phyloP scores from a whole-genome alignment of 2,329 filamentous ascomycete genomes.

The Nemania abortiva region DNA sequence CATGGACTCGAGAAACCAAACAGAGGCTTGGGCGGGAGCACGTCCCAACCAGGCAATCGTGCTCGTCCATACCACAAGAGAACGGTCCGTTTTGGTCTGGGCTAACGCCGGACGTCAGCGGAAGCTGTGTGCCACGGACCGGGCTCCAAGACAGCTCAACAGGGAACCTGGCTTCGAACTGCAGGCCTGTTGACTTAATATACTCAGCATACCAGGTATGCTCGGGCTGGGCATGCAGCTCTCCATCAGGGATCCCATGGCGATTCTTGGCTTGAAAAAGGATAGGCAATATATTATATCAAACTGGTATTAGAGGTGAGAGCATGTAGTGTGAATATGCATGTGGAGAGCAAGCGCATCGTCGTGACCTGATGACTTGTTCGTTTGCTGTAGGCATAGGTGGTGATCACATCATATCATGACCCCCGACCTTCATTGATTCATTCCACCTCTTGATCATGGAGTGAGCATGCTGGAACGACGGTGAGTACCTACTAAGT shows the following conservation, averaged over 20 bases:
- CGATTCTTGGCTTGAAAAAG: background rate
- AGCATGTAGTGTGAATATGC: no score
- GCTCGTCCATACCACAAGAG: background rate
- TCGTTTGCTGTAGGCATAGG: no score
- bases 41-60: conserved; percentile 26
- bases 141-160: conserved; percentile 16
- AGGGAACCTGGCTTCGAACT: conserved; percentile 9
- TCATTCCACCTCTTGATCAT: no score
- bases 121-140: conserved; percentile 27
- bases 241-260: background rate
- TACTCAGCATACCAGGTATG: background rate
- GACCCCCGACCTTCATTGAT: no score
- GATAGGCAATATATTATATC: no score
- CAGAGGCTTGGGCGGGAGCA: background rate
- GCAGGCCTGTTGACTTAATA: conserved; percentile 10
- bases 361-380: no score
- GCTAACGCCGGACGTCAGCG: conserved; percentile 14
- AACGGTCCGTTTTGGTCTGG: conserved; percentile 13
- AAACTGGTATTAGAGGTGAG: no score
- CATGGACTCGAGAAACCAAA: conserved; percentile 1
- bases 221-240: no score
- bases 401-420: no score
- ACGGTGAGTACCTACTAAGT: no score
- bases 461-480: no score
- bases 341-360: no score